Percentiles rank a stretch among this genome's conserved stretches.
phyloP scores from a whole-genome alignment of 805 yeast genomes.

The Nakazawaea ishiwadae region DNA sequence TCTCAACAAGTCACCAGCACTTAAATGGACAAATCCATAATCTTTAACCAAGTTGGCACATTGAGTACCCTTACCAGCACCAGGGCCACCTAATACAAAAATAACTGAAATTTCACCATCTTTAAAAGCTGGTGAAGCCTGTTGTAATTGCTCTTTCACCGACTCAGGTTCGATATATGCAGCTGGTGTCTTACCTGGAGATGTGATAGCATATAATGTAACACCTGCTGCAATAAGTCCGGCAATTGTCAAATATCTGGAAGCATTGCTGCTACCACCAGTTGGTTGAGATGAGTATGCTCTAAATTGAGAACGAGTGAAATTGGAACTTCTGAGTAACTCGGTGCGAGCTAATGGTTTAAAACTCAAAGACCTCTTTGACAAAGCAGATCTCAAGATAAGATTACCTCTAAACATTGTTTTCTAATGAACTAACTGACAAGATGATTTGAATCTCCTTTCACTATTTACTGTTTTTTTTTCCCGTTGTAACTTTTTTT shows the following conservation, averaged over 20 bases:
- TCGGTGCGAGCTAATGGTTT: not conserved
- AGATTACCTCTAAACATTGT: not conserved
- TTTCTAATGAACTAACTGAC: not conserved
- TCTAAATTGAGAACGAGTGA: not conserved
- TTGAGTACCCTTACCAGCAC: slow-evolving; percentile 97
- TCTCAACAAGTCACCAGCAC: slow-evolving; percentile 95
- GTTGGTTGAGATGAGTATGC: slow-evolving; percentile 4
- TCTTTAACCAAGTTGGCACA: slow-evolving; percentile 80
- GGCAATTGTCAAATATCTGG: slow-evolving; percentile 3
- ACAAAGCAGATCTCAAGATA: not conserved
- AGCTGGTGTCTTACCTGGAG: slow-evolving; percentile 17
- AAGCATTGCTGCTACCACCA: not conserved
- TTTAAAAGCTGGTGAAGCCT: slow-evolving; percentile 48
- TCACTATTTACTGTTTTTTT: not conserved
- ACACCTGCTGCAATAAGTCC: slow-evolving; percentile 8
- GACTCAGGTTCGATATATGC: slow-evolving; percentile 27
- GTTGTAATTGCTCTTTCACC: not conserved
- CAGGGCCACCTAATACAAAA: slow-evolving; percentile 96
- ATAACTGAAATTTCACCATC: slow-evolving; percentile 71
- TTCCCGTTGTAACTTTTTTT: not conserved
- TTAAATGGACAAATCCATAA: slow-evolving; percentile 77
- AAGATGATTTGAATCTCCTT: not conserved
- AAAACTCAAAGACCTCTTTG: not conserved
- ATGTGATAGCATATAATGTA: slow-evolving; percentile 4
- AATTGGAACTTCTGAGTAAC: not conserved